Evolutionary conservation across 495 filamentous ascomycete species (phyloP).

Genomic region (Talaromyces adpressus): DNA sequence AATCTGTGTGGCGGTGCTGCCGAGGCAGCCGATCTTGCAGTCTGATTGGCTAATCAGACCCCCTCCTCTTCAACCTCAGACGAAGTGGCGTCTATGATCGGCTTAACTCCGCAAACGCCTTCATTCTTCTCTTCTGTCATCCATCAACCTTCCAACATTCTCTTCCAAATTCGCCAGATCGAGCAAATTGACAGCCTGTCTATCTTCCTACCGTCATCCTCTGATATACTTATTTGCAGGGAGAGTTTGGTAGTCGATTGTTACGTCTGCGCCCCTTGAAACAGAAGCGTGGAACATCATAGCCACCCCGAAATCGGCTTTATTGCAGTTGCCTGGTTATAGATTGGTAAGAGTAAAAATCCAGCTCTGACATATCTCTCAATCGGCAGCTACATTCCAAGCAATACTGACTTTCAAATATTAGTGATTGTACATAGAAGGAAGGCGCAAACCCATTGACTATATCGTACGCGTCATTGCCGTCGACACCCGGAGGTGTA

Average conservation of each 20-base stretch:
- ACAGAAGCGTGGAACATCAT: not conserved
- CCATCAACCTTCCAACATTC: not conserved
- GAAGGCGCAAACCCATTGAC: not conserved
- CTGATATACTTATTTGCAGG: not conserved
- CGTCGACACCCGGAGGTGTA: not conserved
- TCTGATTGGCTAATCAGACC: not conserved
- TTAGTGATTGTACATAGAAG: not conserved
- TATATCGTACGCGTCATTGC: not conserved
- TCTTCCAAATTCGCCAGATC: not conserved
- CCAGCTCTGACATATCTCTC: not conserved
- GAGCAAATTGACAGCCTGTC: not conserved
- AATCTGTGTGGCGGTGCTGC: not conserved
- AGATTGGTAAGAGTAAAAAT: not conserved
- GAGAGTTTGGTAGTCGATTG: not conserved
- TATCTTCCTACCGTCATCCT: not conserved
- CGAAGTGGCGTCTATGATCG: not conserved
- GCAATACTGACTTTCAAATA: not conserved
- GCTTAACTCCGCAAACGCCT: constrained; percentile 3
- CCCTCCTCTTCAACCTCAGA: not conserved
- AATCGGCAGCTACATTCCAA: not conserved
- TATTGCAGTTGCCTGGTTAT: not conserved
- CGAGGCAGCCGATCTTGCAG: not conserved
- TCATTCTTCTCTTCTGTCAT: not conserved
- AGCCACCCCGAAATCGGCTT: not conserved
- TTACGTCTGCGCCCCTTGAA: not conserved